These are phyloP conservation scores for Ambrosia hybrid DNA, from an alignment of 140 eudicot species.

Conservation along the genomic window DNA sequence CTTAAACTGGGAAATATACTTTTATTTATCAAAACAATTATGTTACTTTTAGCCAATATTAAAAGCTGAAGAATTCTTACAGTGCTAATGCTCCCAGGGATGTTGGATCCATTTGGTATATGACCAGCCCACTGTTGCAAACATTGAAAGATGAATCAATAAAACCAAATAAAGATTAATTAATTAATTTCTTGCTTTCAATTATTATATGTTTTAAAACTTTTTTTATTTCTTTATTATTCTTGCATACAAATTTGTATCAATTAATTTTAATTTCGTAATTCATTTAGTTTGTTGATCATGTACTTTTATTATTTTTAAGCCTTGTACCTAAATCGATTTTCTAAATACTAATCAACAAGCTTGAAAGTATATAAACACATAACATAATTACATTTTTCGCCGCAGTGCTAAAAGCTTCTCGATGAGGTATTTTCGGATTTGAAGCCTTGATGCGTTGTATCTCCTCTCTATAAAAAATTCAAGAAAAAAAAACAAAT, in stretches of 20 bases:
- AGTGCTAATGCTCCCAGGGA: conserved; percentile 46
- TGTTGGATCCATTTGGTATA: conserved; percentile 63
- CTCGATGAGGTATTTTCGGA: conserved; percentile 94
- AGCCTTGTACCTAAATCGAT: too few relatives aligned
- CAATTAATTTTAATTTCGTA: too few relatives aligned
- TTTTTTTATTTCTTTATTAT: too few relatives aligned
- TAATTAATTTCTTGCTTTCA: not conserved
- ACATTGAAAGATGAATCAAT: not conserved
- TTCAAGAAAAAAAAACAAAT: not conserved
- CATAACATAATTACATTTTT: conserved; percentile 55
- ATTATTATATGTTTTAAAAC: too few relatives aligned
- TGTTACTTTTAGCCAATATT: not conserved
- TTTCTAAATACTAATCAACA: too few relatives aligned
- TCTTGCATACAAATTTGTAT: too few relatives aligned
- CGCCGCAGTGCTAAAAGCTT: conserved; percentile 97
- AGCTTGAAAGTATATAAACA: too few relatives aligned
- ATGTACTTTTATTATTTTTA: too few relatives aligned
- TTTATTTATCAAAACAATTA: too few relatives aligned
- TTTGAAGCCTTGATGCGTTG: conserved; percentile 94
- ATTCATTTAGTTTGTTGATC: too few relatives aligned
- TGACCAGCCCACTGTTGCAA: conserved; percentile 87
- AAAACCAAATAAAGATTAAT: not conserved
- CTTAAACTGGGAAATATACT: too few relatives aligned
- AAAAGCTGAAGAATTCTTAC: conserved; percentile 42
- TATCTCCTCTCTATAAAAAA: conserved; percentile 76